These are phyloP conservation scores for Dipodascus geniculatus DNA, from an alignment of 805 yeast species.

Conservation along the genomic window DNA sequence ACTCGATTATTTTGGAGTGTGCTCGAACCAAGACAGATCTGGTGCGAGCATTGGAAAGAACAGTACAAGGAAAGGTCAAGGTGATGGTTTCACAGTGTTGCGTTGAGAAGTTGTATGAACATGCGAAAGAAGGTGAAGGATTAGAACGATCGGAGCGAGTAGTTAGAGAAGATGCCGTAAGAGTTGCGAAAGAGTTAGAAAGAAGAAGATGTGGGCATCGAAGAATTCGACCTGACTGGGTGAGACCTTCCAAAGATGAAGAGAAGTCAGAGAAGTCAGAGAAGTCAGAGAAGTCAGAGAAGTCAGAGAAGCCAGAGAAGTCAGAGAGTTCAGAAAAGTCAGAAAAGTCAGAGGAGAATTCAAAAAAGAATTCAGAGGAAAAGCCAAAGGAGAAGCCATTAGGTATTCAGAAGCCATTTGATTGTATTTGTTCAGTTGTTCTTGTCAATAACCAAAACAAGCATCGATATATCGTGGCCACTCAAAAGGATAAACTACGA, in stretches of 20 bases:
- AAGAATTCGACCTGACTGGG: slow-evolving; percentile 22
- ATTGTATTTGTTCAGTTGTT: slow-evolving; percentile 66
- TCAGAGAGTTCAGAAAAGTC: neutral
- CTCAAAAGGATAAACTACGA: slow-evolving; percentile 65
- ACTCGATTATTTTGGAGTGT: slow-evolving; percentile 57
- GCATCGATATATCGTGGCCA: slow-evolving; percentile 82
- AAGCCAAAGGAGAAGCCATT: slow-evolving; percentile 1
- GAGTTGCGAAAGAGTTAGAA: slow-evolving; percentile 70
- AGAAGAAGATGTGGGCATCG: slow-evolving; percentile 88
- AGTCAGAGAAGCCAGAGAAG: neutral
- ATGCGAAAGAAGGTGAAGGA: neutral
- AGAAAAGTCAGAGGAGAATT: neutral
- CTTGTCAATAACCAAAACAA: slow-evolving; percentile 62
- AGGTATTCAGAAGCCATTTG: slow-evolving; percentile 33
- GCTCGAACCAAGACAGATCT: slow-evolving; percentile 62
- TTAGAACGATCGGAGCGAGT: slow-evolving; percentile 41
- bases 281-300: neutral
- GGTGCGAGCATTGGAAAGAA: slow-evolving; percentile 66
- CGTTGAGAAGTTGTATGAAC: slow-evolving; percentile 68
- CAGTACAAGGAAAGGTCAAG: slow-evolving; percentile 76
- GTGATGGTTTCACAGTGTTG: slow-evolving; percentile 94
- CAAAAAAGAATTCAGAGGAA: neutral
- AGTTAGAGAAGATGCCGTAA: slow-evolving; percentile 42
- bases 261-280: neutral
- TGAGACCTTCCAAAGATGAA: no score